Evolutionary conservation across 2,329 filamentous ascomycete genomes (phyloP).

Genomic region (Colletotrichum trifolii): DNA sequence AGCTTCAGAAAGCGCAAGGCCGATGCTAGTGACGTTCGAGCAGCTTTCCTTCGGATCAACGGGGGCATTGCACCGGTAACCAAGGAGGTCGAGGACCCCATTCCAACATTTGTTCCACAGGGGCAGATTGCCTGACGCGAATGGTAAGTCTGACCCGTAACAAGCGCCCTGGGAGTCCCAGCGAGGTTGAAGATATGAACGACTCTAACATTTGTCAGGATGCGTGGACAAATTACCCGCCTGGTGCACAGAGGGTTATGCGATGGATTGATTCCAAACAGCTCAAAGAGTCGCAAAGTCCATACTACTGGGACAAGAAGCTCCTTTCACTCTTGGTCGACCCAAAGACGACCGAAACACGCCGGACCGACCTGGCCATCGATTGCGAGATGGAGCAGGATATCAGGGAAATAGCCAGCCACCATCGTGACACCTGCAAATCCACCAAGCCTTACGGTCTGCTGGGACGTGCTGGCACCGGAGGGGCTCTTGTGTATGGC

Average conservation of each 20-base stretch:
- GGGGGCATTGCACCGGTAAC: background rate
- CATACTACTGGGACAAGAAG: background rate
- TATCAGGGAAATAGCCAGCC: background rate
- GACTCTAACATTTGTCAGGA: conserved; percentile 1
- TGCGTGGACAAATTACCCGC: background rate
- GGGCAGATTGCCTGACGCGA: background rate
- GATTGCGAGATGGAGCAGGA: background rate
- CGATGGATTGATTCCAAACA: background rate
- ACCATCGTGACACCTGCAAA: background rate
- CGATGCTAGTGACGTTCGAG: background rate
- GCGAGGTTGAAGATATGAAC: background rate
- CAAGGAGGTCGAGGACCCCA: background rate
- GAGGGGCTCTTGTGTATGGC: conserved; percentile 41
- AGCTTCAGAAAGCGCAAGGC: background rate
- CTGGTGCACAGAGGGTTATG: background rate
- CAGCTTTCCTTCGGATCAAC: background rate
- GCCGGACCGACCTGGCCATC: background rate
- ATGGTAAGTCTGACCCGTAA: conserved; percentile 1
- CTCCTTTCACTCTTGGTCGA: background rate
- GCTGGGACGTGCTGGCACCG: conserved; percentile 35
- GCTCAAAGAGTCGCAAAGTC: background rate
- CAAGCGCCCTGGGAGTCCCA: background rate
- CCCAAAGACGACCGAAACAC: background rate
- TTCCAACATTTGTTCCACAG: no score
- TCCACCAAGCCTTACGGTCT: conserved; percentile 31